Base-by-base conservation (phyloP, 2,329 filamentous ascomycete genomes). In the Thermoascus crustaceus region DNA sequence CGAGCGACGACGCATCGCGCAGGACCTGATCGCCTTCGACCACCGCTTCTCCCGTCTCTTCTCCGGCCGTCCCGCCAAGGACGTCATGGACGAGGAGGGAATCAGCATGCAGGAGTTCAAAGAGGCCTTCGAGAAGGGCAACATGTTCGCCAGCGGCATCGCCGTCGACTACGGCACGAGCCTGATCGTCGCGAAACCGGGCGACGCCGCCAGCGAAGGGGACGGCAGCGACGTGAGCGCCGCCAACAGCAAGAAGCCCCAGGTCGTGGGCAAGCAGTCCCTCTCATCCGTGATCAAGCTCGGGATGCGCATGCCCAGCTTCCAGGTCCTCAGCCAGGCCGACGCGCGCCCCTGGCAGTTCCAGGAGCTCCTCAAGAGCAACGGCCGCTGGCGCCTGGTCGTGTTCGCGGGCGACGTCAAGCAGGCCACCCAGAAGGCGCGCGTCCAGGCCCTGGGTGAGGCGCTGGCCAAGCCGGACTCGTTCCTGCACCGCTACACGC, bases 11-110 rank as follows among this genome's bases (percentile, higher is more conserved):
- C 65, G 63, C 6, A 72, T 84, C 2, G 82, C 81, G 0, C 66
- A 78, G 42, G 72, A 80, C 24, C 68, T 85, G 0, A 84, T 86
- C 41, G 65, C 68, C 3, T 78, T 80, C 41, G 76, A 80, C 47
- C 71, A 73, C 38, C 66, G 63, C 22, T 76, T 78, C 44, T 71
- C 69, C 4, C 60, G 68, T 1, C 60, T 79, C 0, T 79, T 78
- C 52, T 71, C 69, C 0, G 71, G 69, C 1, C 63, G 64, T n/a
- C 76, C 71, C 1, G 74, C 68, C 21, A 77, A 73, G 49, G 73
- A 76, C 36, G 61, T 75, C 16, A 68, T 74, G 58, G 75, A 80
- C 43, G 70, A 72, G 39, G 70, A 71, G 31, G 76, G 77, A 0
- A 71, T 81, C 37, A 74, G 63, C 43, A 76, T 80, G 72, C 67